phyloP scores from a whole-genome alignment of 192 early-diverging fungal species.

The Bifiguratus adelaidae region DNA sequence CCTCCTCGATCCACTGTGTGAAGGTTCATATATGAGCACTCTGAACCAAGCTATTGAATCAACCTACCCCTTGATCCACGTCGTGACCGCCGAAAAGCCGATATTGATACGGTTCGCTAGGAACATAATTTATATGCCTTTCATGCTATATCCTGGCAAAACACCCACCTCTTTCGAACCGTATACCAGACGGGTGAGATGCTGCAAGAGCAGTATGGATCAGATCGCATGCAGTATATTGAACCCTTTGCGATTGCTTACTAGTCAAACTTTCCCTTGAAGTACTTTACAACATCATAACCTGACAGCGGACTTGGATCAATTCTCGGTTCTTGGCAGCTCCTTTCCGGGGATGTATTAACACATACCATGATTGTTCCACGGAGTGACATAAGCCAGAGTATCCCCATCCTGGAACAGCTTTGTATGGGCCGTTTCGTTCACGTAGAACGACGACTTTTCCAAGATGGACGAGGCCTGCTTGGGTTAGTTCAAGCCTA shows the following conservation, averaged over 20 bases:
- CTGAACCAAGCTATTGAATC: neutral
- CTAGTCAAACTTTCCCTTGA: constrained; percentile 34
- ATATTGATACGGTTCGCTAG: constrained; percentile 4
- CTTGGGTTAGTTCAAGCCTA: too few species aligned
- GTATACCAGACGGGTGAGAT: constrained; percentile 26
- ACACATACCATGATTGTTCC: constrained; percentile 25
- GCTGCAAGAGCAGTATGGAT: constrained; percentile 3
- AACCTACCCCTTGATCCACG: constrained; percentile 19
- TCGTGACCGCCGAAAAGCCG: constrained; percentile 20
- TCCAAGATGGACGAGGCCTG: too few species aligned
- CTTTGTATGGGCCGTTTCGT: constrained; percentile 18
- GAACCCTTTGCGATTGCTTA: constrained; percentile 3
- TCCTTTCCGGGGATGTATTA: neutral
- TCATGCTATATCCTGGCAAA: neutral
- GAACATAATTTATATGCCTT: neutral
- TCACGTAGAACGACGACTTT: too few species aligned
- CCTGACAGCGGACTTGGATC: constrained; percentile 3
- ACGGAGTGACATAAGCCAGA: constrained; percentile 28
- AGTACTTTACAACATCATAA: constrained; percentile 27
- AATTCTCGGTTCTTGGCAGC: too few species aligned
- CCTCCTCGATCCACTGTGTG: constrained; percentile 23
- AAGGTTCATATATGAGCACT: neutral
- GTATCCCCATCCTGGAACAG: constrained; percentile 11
- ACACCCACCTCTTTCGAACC: constrained; percentile 12
- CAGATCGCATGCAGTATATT: neutral